Evolutionary conservation across 2,329 filamentous ascomycete genomes (phyloP).

Genomic region (Magnaporthiopsis incrustans): DNA sequence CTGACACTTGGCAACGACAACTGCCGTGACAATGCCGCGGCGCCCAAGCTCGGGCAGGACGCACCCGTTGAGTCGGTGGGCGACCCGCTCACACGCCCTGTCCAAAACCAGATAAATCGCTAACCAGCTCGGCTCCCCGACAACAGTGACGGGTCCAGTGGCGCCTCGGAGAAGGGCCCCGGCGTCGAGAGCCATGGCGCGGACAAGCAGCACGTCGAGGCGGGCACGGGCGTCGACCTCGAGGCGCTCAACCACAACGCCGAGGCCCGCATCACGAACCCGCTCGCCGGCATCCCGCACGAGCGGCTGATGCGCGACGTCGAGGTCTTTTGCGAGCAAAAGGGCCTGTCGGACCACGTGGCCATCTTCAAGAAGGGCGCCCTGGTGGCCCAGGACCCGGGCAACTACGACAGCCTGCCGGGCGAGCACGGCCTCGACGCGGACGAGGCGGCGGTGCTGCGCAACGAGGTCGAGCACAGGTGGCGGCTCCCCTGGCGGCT

Average conservation of each 20-base stretch:
- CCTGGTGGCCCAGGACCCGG: slow-evolving; percentile 64
- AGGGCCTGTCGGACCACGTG: slow-evolving; percentile 50
- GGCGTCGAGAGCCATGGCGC: neutral
- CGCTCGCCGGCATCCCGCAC: slow-evolving; percentile 12
- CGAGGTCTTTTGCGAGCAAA: slow-evolving; percentile 18
- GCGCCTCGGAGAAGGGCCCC: neutral
- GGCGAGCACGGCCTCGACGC: slow-evolving; percentile 50
- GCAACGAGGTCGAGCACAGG: slow-evolving; percentile 56
- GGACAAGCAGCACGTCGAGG: neutral
- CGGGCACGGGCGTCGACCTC: neutral
- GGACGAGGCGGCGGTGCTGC: slow-evolving; percentile 50
- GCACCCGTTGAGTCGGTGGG: no score
- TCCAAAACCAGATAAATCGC: neutral
- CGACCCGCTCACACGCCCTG: neutral
- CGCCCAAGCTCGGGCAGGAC: neutral
- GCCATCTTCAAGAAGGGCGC: slow-evolving; percentile 59
- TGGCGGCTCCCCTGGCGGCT: slow-evolving; percentile 57
- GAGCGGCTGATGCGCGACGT: slow-evolving; percentile 13
- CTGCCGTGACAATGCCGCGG: neutral
- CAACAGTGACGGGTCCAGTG: slow-evolving; percentile 3
- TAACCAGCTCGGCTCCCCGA: neutral
- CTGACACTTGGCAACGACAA: neutral
- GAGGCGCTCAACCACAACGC: slow-evolving; percentile 6
- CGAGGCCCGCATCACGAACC: slow-evolving; percentile 13
- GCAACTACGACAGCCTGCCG: slow-evolving; percentile 49